These are phyloP conservation scores for Calonectria pseudoreteaudii DNA, from an alignment of 2,329 filamentous ascomycete species.

Conservation along the genomic window DNA sequence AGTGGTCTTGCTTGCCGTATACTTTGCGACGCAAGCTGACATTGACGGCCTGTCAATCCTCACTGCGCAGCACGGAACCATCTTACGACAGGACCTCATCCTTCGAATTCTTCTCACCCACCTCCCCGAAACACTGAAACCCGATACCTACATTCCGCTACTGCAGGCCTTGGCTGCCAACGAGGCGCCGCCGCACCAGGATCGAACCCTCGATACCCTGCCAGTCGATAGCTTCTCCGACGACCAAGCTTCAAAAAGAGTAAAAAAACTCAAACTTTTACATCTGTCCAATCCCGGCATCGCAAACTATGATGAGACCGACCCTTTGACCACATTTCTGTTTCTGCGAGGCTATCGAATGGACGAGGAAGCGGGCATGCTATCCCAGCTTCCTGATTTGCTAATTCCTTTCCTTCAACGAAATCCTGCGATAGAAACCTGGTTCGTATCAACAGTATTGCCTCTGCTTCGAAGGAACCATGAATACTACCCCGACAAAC, in stretches of 20 bases:
- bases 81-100: constrained; percentile 73
- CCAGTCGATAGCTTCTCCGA: constrained; percentile 69
- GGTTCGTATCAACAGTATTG: constrained; percentile 76
- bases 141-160: constrained; percentile 72
- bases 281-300: constrained; percentile 65
- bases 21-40: constrained; percentile 75
- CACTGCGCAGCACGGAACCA: constrained; percentile 64
- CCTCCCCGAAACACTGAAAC: constrained; percentile 77
- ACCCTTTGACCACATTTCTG: constrained; percentile 73
- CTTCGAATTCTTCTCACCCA: constrained; percentile 82
- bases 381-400: constrained; percentile 75
- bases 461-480: constrained; percentile 76
- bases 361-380: constrained; percentile 77
- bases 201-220: constrained; percentile 65
- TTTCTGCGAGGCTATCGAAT: constrained; percentile 76
- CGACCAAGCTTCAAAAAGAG: constrained; percentile 72
- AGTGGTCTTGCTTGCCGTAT: constrained; percentile 78
- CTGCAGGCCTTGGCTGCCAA: constrained; percentile 67
- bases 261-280: constrained; percentile 72
- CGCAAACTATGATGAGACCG: constrained; percentile 60
- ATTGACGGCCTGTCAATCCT: constrained; percentile 72
- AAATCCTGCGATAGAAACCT: constrained; percentile 70
- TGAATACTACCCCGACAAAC: constrained; percentile 73
- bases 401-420: constrained; percentile 75
- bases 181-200: constrained; percentile 55